These are phyloP conservation scores for Verticillium dahliae DNA, from an alignment of 2,329 filamentous ascomycete genomes.

Conservation along the genomic window DNA sequence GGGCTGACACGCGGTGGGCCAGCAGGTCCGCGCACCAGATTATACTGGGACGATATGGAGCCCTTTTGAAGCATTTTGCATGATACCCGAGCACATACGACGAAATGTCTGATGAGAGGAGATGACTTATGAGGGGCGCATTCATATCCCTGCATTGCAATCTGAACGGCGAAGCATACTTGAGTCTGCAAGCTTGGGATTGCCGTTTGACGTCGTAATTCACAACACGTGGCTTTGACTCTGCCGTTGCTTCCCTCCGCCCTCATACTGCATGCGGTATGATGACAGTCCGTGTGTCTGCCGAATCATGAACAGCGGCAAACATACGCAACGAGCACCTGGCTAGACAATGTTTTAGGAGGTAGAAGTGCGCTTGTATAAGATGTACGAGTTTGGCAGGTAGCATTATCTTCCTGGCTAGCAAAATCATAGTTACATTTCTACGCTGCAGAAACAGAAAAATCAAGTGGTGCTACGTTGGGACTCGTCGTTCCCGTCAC, in stretches of 20 bases:
- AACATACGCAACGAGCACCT: too few species aligned
- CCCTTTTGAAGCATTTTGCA: constrained; percentile 13
- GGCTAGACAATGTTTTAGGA: too few species aligned
- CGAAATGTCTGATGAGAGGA: neutral
- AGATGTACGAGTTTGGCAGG: too few species aligned
- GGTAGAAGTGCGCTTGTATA: too few species aligned
- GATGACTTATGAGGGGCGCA: neutral
- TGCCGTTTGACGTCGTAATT: neutral
- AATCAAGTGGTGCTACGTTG: too few species aligned
- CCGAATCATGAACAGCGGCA: too few species aligned
- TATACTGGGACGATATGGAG: constrained; percentile 13
- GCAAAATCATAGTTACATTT: too few species aligned
- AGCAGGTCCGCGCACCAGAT: neutral
- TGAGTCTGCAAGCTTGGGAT: neutral
- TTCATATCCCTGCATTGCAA: neutral
- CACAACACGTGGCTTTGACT: neutral
- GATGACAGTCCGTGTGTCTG: too few species aligned
- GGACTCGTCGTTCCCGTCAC: too few species aligned
- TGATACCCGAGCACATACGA: constrained; percentile 7
- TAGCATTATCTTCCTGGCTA: too few species aligned
- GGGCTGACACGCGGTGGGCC: neutral
- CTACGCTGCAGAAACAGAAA: too few species aligned
- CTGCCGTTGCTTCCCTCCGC: neutral
- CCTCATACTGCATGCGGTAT: too few species aligned
- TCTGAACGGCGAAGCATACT: neutral